These are phyloP conservation scores for Coemansia erecta DNA, from an alignment of 192 early-diverging fungal genomes.

Conservation along the genomic window DNA sequence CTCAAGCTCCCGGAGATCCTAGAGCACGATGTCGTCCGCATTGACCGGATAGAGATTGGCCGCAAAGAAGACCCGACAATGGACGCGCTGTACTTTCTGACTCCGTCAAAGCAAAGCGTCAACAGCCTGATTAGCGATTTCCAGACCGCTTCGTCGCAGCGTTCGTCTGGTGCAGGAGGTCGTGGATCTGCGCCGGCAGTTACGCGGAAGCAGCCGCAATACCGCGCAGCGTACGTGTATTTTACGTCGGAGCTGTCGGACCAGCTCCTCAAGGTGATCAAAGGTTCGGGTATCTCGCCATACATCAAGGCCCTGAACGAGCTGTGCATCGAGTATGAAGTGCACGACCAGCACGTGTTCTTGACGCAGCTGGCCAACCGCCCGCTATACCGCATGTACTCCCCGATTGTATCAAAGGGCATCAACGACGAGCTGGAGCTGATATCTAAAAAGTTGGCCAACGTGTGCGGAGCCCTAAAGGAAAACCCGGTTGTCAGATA, in stretches of 20 bases:
- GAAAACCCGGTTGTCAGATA: constrained; percentile 94
- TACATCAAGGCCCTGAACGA: constrained; percentile 51
- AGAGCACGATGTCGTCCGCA: constrained; percentile 47
- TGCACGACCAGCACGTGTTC: constrained; percentile 37
- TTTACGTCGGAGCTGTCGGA: constrained; percentile 55
- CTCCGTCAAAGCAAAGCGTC: constrained; percentile 45
- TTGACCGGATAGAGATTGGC: constrained; percentile 49
- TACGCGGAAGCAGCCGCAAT: constrained; percentile 27
- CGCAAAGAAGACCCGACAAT: constrained; percentile 40
- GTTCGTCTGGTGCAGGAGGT: neutral
- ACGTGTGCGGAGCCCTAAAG: constrained; percentile 82
- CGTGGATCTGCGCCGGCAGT: constrained; percentile 1
- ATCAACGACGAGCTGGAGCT: constrained; percentile 53
- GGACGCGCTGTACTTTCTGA: constrained; percentile 56
- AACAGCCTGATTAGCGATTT: constrained; percentile 41
- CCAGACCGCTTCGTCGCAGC: constrained; percentile 10
- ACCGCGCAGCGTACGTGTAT: constrained; percentile 44
- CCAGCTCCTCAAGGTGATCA: constrained; percentile 37
- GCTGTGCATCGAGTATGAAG: constrained; percentile 54
- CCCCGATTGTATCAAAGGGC: constrained; percentile 38
- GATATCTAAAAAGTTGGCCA: constrained; percentile 69
- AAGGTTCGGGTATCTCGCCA: constrained; percentile 30
- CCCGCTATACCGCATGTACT: constrained; percentile 54
- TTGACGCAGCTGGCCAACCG: constrained; percentile 39
- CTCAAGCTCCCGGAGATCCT: constrained; percentile 48